Conservation (phyloP, 1,139 yeast genomes). For the Blastobotrys proliferans region DNA sequence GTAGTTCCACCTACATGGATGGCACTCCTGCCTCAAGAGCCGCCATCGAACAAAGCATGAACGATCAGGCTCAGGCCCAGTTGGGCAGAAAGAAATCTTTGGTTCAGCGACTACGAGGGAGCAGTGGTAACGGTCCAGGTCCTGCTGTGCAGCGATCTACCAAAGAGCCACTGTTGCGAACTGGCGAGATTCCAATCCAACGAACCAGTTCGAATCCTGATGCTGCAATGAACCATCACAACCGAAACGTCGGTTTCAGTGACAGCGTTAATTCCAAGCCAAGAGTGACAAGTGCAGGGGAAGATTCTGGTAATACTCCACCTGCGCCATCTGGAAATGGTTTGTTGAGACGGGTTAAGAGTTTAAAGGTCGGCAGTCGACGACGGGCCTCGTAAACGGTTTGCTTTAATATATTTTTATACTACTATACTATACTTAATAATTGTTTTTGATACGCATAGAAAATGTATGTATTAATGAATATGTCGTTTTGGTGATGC, state of each 20-base stretch:
- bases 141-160: slow-evolving; percentile 12
- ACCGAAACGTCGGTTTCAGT: neutral
- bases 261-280: slow-evolving; percentile 7
- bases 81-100: slow-evolving; percentile 58
- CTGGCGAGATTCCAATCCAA: slow-evolving; percentile 6
- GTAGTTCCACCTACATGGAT: slow-evolving; percentile 85
- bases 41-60: slow-evolving; percentile 38
- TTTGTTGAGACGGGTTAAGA: slow-evolving; percentile 77
- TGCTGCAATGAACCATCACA: neutral
- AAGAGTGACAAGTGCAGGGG: neutral
- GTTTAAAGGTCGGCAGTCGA: slow-evolving; percentile 58
- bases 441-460: neutral
- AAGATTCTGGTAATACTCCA: neutral
- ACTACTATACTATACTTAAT: too few relatives aligned
- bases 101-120: slow-evolving; percentile 56
- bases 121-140: slow-evolving; percentile 22
- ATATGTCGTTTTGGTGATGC: neutral
- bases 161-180: neutral
- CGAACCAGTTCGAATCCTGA: slow-evolving; percentile 13
- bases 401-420: neutral
- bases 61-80: slow-evolving; percentile 24
- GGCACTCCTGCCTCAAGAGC: slow-evolving; percentile 88
- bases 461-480: neutral
- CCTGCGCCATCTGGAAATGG: slow-evolving; percentile 34
- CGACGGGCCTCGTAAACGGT: slow-evolving; percentile 14